A percentile compares a stretch with the other conserved stretches of the same genome.
Evolutionary conservation across 495 filamentous ascomycete species (phyloP).

Genomic region (Penicillium simplicissimum): DNA sequence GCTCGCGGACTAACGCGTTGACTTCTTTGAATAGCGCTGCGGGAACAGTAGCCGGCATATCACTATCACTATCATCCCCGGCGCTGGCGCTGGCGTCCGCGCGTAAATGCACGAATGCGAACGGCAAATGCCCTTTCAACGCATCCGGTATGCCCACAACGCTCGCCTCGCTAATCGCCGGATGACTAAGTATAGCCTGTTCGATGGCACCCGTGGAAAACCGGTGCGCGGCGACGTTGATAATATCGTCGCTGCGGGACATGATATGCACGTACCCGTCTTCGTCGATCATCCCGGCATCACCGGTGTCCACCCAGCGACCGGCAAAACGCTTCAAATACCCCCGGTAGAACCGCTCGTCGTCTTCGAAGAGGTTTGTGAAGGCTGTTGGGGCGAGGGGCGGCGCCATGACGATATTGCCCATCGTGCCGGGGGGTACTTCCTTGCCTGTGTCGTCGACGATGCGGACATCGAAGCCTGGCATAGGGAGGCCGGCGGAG

Average conservation of each 20-base stretch:
- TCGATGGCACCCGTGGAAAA: slow-evolving; percentile 89
- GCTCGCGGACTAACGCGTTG: slow-evolving; percentile 67
- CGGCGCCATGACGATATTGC: slow-evolving; percentile 83
- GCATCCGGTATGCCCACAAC: slow-evolving; percentile 83
- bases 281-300: slow-evolving; percentile 80
- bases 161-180: slow-evolving; percentile 73
- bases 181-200: slow-evolving; percentile 83
- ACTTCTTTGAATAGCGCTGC: slow-evolving; percentile 58
- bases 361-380: slow-evolving; percentile 80
- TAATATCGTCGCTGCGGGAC: slow-evolving; percentile 86
- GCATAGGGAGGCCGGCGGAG: slow-evolving; percentile 85
- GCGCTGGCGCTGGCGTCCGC: slow-evolving; percentile 25
- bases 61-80: background rate
- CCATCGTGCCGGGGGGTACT: slow-evolving; percentile 69
- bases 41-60: slow-evolving; percentile 44
- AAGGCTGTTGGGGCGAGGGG: slow-evolving; percentile 86
- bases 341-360: slow-evolving; percentile 76
- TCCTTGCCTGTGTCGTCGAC: slow-evolving; percentile 78
- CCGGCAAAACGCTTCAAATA: slow-evolving; percentile 81
- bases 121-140: slow-evolving; percentile 87
- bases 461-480: slow-evolving; percentile 82
- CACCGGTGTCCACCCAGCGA: slow-evolving; percentile 85
- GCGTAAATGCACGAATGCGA: slow-evolving; percentile 73
- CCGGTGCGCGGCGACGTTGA: slow-evolving; percentile 92
- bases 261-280: slow-evolving; percentile 86